Evolutionary conservation across 2,329 filamentous ascomycete species (phyloP), one percentile per base, ranked within the genome.

Genomic region (Calonectria leucothoes): DNA sequence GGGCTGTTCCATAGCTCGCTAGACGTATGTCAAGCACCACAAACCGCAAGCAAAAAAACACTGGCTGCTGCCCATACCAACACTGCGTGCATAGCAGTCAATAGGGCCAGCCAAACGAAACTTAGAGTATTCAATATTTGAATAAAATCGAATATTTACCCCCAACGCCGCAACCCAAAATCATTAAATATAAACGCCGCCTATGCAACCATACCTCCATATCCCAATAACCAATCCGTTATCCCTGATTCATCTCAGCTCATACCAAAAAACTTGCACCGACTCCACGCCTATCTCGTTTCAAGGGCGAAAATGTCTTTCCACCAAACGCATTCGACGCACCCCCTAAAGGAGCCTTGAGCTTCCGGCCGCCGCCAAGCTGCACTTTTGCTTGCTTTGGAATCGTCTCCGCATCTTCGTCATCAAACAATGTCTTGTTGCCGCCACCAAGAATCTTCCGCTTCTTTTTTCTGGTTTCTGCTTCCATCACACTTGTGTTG

Each of bases 401-500:
- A 8, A 66, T 23, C 72, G 81, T 85, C 73, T 90, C 90, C 14
- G 83, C 91, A 6, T 87, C 89, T 11, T 94, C 93, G 6, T 93
- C 93, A 11, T 93, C 93, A 72, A 96, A 95, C 7, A 97, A 82
- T 4, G 91, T 94, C 75, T 91, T 91, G 61, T 89, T 91, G 27
- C 89, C 88, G 27, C 85, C 86, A 5, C 92, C 91, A 1, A 94
- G 87, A 6, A 95, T 85, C 84, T 95, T 96, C 75, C 93, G 91
- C 87, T 93, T 95, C 88, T 93, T 95, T 82, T 91, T 92, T 83
- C 88, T 90, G 8, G 83, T 85, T 75, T 88, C 86, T 35, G 77
- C 79, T 76, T 85, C 84, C 31, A 51, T 48, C 33, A 70, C 72
- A 49, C 69, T 73, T 55, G 69, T 72, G 37, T 73, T 73, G n/a